These are phyloP conservation scores for Priceomyces castillae DNA, from an alignment of 805 yeast genomes.

Conservation along the genomic window DNA sequence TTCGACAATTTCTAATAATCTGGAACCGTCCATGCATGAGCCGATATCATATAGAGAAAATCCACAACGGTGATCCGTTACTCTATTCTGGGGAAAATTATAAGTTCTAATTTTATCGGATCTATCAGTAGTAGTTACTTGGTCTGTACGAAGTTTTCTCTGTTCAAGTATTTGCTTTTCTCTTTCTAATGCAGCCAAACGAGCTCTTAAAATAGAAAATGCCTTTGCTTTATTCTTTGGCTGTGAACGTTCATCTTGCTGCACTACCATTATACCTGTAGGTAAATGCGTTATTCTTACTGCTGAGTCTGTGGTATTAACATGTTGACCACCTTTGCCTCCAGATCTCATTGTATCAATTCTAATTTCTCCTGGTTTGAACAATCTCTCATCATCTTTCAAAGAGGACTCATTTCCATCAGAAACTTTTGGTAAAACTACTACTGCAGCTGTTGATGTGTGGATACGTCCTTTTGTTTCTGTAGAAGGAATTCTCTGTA, in stretches of 20 bases:
- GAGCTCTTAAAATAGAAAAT: slow-evolving; percentile 72
- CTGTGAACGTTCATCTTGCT: slow-evolving; percentile 95
- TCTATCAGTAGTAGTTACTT: slow-evolving; percentile 85
- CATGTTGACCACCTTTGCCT: slow-evolving; percentile 98
- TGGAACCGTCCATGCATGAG: slow-evolving; percentile 39
- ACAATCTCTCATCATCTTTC: slow-evolving; percentile 58
- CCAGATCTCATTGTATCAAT: slow-evolving; percentile 97
- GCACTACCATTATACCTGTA: slow-evolving; percentile 81
- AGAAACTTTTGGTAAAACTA: slow-evolving; percentile 81
- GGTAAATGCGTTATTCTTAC: slow-evolving; percentile 91
- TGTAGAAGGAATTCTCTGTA: slow-evolving; percentile 90
- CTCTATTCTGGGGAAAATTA: slow-evolving; percentile 86
- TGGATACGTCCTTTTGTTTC: slow-evolving; percentile 93
- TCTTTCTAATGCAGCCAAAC: slow-evolving; percentile 79
- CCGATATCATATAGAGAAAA: slow-evolving; percentile 69
- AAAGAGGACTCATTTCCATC: slow-evolving; percentile 49
- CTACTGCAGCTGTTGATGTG: slow-evolving; percentile 94
- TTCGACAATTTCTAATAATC: slow-evolving; percentile 34
- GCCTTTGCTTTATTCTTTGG: slow-evolving; percentile 94
- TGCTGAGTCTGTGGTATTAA: slow-evolving; percentile 95
- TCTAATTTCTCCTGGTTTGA: slow-evolving; percentile 83
- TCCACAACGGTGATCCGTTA: slow-evolving; percentile 93
- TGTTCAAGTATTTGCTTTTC: slow-evolving; percentile 63
- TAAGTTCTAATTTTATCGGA: slow-evolving; percentile 93
- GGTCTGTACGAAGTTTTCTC: slow-evolving; percentile 66